These are phyloP conservation scores for Ambrosiella beaveri DNA, from an alignment of 2,329 filamentous ascomycete species.

Conservation along the genomic window DNA sequence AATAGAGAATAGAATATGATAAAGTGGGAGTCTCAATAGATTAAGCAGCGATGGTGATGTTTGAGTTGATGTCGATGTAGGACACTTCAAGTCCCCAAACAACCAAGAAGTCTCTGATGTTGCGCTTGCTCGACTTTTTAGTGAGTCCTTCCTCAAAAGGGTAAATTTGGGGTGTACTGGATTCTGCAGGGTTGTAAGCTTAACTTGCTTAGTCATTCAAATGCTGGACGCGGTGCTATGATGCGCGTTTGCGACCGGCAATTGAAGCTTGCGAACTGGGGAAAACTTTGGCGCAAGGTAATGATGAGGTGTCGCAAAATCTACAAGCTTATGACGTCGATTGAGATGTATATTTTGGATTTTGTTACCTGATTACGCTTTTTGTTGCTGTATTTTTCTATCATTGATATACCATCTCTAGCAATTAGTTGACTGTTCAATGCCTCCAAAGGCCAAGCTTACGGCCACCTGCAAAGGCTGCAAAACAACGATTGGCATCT, in stretches of 20 bases:
- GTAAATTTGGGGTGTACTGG: background rate
- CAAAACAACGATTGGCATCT: slow-evolving; percentile 18
- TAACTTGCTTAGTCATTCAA: slow-evolving; percentile 5
- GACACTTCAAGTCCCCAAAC: background rate
- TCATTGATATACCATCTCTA: background rate
- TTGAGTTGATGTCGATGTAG: background rate
- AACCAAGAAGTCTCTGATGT: slow-evolving; percentile 4
- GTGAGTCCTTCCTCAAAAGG: slow-evolving; percentile 1
- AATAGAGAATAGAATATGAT: too few relatives aligned
- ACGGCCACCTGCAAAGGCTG: slow-evolving; percentile 20
- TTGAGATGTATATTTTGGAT: too few relatives aligned
- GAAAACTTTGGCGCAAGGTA: too few relatives aligned
- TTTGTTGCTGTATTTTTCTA: too few relatives aligned
- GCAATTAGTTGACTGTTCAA: background rate
- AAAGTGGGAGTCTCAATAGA: background rate
- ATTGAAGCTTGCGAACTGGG: too few relatives aligned
- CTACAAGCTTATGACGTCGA: too few relatives aligned
- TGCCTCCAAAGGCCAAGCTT: slow-evolving; percentile 12
- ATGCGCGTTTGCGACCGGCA: background rate
- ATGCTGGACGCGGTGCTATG: background rate
- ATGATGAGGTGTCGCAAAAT: too few relatives aligned
- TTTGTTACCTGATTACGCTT: too few relatives aligned
- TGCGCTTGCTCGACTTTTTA: slow-evolving; percentile 9
- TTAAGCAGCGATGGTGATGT: background rate
- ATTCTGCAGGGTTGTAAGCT: background rate